Conservation (phyloP, 208 protist genomes). For the Leishmania arabica region DNA sequence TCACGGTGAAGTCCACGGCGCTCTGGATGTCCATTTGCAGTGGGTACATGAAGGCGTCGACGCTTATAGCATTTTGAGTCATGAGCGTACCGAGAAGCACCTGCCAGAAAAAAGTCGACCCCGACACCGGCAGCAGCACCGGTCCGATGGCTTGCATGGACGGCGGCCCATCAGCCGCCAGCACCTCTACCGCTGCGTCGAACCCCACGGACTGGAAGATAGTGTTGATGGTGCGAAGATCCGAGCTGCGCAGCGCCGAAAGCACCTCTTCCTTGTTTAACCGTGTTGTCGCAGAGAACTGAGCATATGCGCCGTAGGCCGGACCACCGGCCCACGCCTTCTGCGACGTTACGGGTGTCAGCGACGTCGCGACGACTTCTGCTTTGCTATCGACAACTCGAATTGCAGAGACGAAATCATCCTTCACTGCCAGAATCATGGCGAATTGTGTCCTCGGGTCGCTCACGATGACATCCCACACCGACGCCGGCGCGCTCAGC, state of each 20-base stretch:
- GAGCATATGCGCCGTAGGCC: slow-evolving; percentile 5
- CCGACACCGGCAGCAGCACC: slow-evolving; percentile 14
- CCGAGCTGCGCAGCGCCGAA: slow-evolving; percentile 2
- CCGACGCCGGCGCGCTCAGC: slow-evolving; percentile 5
- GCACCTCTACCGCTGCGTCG: neutral
- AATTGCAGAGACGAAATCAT: slow-evolving; percentile 2
- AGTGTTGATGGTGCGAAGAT: slow-evolving; percentile 6
- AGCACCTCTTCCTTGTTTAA: slow-evolving; percentile 3
- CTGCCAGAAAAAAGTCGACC: slow-evolving; percentile 19
- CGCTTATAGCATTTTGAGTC: too few relatives aligned
- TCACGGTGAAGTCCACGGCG: neutral
- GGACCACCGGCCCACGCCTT: neutral
- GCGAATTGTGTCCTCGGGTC: neutral
- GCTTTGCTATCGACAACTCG: slow-evolving; percentile 2
- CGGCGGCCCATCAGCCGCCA: slow-evolving; percentile 8
- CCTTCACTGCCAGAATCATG: neutral
- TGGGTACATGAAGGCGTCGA: neutral
- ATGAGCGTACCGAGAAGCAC: neutral
- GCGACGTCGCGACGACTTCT: neutral
- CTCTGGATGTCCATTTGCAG: slow-evolving; percentile 19
- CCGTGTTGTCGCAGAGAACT: neutral
- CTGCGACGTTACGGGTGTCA: neutral
- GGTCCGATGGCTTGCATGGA: slow-evolving; percentile 3
- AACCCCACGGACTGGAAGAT: neutral
- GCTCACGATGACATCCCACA: neutral